Base-by-base conservation (phyloP, 1,139 yeast species). In the Suhomyces choctaworum region DNA sequence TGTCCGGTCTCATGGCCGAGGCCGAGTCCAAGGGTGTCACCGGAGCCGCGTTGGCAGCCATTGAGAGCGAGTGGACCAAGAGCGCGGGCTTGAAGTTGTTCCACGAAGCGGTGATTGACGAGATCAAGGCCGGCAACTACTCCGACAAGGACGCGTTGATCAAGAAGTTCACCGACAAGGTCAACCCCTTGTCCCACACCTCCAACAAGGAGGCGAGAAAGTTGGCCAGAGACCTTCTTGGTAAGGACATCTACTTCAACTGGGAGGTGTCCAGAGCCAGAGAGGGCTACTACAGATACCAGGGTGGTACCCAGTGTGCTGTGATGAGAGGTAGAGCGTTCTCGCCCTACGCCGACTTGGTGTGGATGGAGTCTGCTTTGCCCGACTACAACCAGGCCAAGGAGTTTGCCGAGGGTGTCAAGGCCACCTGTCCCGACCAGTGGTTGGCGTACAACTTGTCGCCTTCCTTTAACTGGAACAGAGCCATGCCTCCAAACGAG, bases 291-390 rank as follows among this genome's bases (percentile, higher is more conserved):
- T 92, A 90, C 81, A 80, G 96, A 64, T 90, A 89, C 81, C 73
- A 73, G 57, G 97, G 97, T 60, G 97, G 97, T 56, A 88, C 96
- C 44, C 92, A 88, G 72, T 89, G 97, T 75, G 96, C 97, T 37
- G 86, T 90, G 42, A 90, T 88, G 84, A 83, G 98, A 66, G 97
- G 96, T 49, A 82, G 96, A 60, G 95, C 96, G 27, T 92, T 76
- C 62, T 90, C 96, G 41, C 97, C 97, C 48, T 90, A 83, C 65
- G 89, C 95, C 39, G 98, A 92, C 66, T 76, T 92, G 72, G 83
- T 90, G 54, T 92, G 98, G 98, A 90, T 92, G 97, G 97, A 92
- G 73, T 85, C 96, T 45, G 92, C 94, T 64, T 78, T 87, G 51
- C 97, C 98, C 52, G 96, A 89, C 64, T 90, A 76, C 68, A 76